Conservation (phyloP, 2,329 filamentous ascomycete genomes). For the Sarocladium brachiariae region DNA sequence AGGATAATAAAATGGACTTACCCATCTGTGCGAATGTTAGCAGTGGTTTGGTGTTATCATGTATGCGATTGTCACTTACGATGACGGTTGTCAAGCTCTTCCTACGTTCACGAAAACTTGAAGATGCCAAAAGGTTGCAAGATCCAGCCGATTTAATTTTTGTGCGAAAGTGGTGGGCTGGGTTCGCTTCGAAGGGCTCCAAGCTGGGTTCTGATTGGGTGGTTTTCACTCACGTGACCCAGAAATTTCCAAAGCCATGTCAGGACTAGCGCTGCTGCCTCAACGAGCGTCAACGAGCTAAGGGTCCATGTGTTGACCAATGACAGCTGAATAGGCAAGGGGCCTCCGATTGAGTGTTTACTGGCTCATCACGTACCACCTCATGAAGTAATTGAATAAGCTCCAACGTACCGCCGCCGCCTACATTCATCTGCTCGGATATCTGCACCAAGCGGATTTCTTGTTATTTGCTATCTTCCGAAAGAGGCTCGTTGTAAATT, state of each 20-base stretch:
- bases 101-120: constrained; percentile 35
- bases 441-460: no score
- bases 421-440: no score
- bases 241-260: not conserved
- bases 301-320: no score
- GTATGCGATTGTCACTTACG: constrained; percentile 32
- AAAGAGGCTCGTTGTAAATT: not conserved
- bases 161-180: constrained; percentile 23
- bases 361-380: no score
- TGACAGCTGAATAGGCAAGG: no score
- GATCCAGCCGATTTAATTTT: constrained; percentile 32
- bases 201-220: not conserved
- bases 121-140: constrained; percentile 32
- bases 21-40: constrained; percentile 50
- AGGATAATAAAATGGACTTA: constrained; percentile 36
- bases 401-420: no score
- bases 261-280: not conserved
- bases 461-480: no score
- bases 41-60: constrained; percentile 22
- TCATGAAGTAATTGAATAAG: no score
- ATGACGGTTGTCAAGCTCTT: constrained; percentile 40
- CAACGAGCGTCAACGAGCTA: not conserved
- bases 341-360: no score
- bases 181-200: constrained; percentile 1
- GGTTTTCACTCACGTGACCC: not conserved